Percentiles rank a stretch among this genome's conserved stretches.
These are phyloP conservation scores for Boletus huronensis DNA, from an alignment of 768 basidiomycete species.

Conservation along the genomic window DNA sequence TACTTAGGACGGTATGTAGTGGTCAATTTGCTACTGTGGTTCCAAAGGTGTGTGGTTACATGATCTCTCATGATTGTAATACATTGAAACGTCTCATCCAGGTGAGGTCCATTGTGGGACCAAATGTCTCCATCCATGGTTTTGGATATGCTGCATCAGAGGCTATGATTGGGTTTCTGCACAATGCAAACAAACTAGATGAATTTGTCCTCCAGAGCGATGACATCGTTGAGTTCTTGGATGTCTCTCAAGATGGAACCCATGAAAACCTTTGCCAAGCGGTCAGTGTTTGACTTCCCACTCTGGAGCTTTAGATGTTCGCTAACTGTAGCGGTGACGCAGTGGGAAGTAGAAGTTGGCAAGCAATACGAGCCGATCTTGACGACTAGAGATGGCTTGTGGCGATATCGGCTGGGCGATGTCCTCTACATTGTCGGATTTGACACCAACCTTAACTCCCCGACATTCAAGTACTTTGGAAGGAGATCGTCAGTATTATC, in stretches of 20 bases:
- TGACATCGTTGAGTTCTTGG: slow-evolving; percentile 19
- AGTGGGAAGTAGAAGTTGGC: slow-evolving; percentile 21
- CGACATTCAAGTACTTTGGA: slow-evolving; percentile 13
- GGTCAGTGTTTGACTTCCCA: slow-evolving; percentile 3
- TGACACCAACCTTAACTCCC: not conserved
- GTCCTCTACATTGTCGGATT: slow-evolving; percentile 19
- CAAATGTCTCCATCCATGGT: not conserved
- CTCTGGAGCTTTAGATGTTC: not conserved
- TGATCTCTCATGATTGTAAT: not conserved
- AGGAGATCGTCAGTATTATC: slow-evolving; percentile 17
- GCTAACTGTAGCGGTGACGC: not conserved
- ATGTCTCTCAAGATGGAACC: slow-evolving; percentile 5
- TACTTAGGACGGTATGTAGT: slow-evolving; percentile 5
- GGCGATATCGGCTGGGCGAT: slow-evolving; percentile 23
- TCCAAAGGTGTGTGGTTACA: slow-evolving; percentile 8
- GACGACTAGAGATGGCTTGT: slow-evolving; percentile 22
- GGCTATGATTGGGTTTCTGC: not conserved
- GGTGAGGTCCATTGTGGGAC: slow-evolving; percentile 14
- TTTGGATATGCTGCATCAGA: slow-evolving; percentile 15
- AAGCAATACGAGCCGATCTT: slow-evolving; percentile 19
- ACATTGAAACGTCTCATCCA: not conserved
- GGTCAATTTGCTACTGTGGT: slow-evolving; percentile 8
- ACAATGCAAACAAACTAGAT: slow-evolving; percentile 4
- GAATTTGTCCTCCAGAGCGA: slow-evolving; percentile 3
- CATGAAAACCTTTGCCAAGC: slow-evolving; percentile 15